Conservation (phyloP, 495 filamentous ascomycete species). For the Usnea hakonensis region DNA sequence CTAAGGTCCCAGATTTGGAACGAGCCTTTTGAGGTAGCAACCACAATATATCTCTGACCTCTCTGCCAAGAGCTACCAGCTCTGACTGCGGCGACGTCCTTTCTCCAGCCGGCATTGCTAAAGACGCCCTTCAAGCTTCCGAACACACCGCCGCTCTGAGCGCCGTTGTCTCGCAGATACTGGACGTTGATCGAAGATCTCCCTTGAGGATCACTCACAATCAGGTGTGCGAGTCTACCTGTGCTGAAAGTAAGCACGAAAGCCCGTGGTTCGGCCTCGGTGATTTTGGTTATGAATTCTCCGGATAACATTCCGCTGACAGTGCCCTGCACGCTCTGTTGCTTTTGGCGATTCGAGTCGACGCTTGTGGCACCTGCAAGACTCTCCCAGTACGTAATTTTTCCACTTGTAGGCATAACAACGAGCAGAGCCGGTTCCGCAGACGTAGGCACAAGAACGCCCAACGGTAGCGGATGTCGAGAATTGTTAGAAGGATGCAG, state of each 20-base stretch:
- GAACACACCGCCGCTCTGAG: conserved; percentile 53
- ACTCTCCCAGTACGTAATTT: conserved; percentile 89
- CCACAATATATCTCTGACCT: conserved; percentile 77
- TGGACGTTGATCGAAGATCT: conserved; percentile 68
- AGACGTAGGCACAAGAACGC: conserved; percentile 67
- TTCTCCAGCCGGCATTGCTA: conserved; percentile 54
- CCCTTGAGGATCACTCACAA: conserved; percentile 74
- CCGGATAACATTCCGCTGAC: conserved; percentile 66
- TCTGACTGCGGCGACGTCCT: conserved; percentile 68
- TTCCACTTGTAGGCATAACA: conserved; percentile 73
- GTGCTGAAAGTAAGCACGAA: conserved; percentile 76
- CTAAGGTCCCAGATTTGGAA: conserved; percentile 82
- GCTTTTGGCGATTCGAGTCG: conserved; percentile 67
- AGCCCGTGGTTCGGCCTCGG: conserved; percentile 77
- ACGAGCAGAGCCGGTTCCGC: conserved; percentile 76
- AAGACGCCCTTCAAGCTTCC: conserved; percentile 68
- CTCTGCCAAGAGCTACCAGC: conserved; percentile 59
- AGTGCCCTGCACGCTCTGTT: conserved; percentile 64
- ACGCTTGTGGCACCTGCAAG: conserved; percentile 73
- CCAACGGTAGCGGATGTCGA: conserved; percentile 65
- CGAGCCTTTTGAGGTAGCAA: conserved; percentile 63
- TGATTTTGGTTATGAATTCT: conserved; percentile 66
- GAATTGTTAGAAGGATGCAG: conserved; percentile 59
- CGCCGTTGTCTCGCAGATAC: conserved; percentile 55
- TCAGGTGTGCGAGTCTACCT: conserved; percentile 78